Conservation (phyloP, 176 grass and related monocot species). For the Stipa capillata region DNA sequence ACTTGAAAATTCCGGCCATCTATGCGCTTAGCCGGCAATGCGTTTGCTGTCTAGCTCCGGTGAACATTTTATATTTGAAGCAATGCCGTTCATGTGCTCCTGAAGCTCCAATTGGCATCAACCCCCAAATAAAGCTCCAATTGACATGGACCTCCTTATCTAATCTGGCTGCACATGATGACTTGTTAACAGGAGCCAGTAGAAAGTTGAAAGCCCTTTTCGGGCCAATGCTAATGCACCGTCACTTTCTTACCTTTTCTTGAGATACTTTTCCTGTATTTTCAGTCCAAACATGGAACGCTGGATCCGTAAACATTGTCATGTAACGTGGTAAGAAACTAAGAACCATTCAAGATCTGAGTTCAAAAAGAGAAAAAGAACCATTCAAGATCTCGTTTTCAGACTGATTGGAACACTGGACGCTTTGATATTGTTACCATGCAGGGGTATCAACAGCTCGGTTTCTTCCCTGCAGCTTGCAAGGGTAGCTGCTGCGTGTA, state of each 20-base stretch:
- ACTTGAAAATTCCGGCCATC: not conserved
- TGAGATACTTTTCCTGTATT: not conserved
- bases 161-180: not conserved
- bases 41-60: not conserved
- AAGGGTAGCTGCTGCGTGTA: not conserved
- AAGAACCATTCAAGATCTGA: not conserved
- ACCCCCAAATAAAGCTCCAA: no score
- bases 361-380: no score
- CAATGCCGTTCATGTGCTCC: not conserved
- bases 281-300: not conserved
- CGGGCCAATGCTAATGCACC: not conserved
- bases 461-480: not conserved
- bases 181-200: not conserved
- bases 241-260: not conserved
- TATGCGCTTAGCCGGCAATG: not conserved
- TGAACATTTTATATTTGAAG: not conserved
- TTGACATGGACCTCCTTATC: not conserved
- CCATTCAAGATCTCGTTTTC: not conserved
- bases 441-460: not conserved
- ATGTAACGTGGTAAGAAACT: not conserved
- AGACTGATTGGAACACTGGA: not conserved
- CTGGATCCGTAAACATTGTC: not conserved
- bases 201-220: conserved; percentile 4
- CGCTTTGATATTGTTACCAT: not conserved
- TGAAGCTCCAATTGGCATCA: conserved; percentile 32